Evolutionary conservation across 306 rosid species (phyloP), one percentile per base, ranked within the genome.

Genomic region (Cucurbita pepo): DNA sequence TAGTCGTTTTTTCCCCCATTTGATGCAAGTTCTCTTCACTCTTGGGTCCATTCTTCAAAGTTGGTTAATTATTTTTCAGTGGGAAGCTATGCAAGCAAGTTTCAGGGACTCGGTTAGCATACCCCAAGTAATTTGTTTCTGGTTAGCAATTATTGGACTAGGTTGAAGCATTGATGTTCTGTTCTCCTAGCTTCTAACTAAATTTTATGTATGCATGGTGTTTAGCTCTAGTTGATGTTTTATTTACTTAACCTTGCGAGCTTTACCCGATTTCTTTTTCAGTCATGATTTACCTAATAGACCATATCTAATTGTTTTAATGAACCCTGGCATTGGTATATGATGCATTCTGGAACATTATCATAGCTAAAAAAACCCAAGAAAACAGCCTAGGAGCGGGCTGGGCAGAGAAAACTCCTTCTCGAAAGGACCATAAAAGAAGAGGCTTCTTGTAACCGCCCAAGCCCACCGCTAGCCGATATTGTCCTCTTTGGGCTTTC

Each of bases 1-100:
- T 43, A 10, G n/a, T 52, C 8, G 8, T 37, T 8, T 69, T 30
- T 69, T 50, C 34, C 50, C 58, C 57, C 44, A 16, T 69, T 69
- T 69, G 57, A 25, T 8, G n/a, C 5, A 50, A 69, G 14, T 14
- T 69, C 25, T 50, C 74, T 40, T 69, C 14, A 30, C 19, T 15
- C 21, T 25, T 69, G 73, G 43, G 41, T 13, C 38, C 73, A 22
- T 57, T 48, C 73, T 69, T 69, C 73, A 69, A 69, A 69, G 8
- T 69, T 65, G 48, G 19, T 69, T 72, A 69, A 50, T 69, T 69
- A 50, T 69, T 69, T 69, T 69, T 69, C 59, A 69, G 58, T 69
- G 74, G 74, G 58, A 69, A 69, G 74, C 58, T 69, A 50, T 69
- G 74, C 74, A 50, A 50, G 44, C 58, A 69, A 69, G 59, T 50